A percentile compares a stretch with the other conserved stretches of the same genome.
Evolutionary conservation across 768 basidiomycete species (phyloP).

Genomic region (Cyathus striatus): DNA sequence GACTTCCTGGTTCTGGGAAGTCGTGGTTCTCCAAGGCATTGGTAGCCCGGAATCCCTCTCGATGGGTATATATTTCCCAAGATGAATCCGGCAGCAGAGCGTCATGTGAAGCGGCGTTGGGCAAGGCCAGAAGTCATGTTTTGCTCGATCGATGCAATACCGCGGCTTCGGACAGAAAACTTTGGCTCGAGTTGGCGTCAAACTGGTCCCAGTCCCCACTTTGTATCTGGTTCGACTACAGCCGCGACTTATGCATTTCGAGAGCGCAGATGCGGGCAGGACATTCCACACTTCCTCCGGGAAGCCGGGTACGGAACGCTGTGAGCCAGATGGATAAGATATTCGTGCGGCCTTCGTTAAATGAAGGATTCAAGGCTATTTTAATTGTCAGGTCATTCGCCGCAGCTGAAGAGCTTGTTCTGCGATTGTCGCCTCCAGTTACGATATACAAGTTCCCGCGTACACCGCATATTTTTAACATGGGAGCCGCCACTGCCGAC

Average conservation of each 20-base stretch:
- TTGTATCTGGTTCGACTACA: conserved; percentile 54
- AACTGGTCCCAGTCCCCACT: conserved; percentile 41
- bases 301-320: conserved; percentile 48
- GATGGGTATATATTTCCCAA: conserved; percentile 47
- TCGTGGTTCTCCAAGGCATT: conserved; percentile 49
- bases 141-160: conserved; percentile 58
- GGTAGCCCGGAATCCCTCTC: conserved; percentile 33
- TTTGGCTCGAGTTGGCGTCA: conserved; percentile 44
- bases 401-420: conserved; percentile 43
- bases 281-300: conserved; percentile 58
- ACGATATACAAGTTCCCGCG: conserved; percentile 54
- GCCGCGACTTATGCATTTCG: conserved; percentile 39
- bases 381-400: conserved; percentile 43
- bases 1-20: conserved; percentile 60
- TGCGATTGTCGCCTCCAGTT: conserved; percentile 35
- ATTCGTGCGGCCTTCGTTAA: conserved; percentile 36
- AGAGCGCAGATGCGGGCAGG: conserved; percentile 51
- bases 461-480: conserved; percentile 52
- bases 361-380: conserved; percentile 52
- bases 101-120: conserved; percentile 47
- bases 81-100: conserved; percentile 50
- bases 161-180: conserved; percentile 36
- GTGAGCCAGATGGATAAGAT: conserved; percentile 46
- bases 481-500: conserved; percentile 52
- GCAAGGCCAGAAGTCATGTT: conserved; percentile 30